Evolutionary conservation across 2,329 filamentous ascomycete species (phyloP).

Genomic region (Nothomitra cinnamomea): DNA sequence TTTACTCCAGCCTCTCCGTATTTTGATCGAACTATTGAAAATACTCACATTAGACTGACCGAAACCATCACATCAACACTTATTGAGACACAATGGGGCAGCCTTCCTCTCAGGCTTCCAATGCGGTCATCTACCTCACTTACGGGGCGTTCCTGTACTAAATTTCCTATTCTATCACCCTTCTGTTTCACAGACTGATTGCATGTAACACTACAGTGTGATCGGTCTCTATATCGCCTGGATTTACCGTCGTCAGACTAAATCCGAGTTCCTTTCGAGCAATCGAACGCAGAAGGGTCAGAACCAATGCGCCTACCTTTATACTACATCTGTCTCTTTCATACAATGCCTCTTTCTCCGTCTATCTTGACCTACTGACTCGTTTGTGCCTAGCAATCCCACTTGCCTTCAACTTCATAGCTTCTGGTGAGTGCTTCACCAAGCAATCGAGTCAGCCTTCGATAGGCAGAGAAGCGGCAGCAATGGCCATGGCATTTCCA

Average conservation of each 20-base stretch:
- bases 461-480: constrained; percentile 41
- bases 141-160: constrained; percentile 61
- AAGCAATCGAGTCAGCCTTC: not conserved
- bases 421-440: constrained; percentile 58
- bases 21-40: no score
- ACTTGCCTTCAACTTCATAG: constrained; percentile 76
- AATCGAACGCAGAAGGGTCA: constrained; percentile 76
- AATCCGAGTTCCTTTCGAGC: constrained; percentile 54
- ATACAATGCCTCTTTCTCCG: not conserved
- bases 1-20: no score
- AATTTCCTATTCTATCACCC: constrained; percentile 7
- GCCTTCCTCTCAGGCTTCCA: constrained; percentile 59
- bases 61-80: not conserved
- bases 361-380: constrained; percentile 20
- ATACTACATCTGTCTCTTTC: not conserved
- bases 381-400: constrained; percentile 43
- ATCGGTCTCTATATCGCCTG: constrained; percentile 43
- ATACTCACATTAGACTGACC: not conserved
- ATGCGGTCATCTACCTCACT: constrained; percentile 68
- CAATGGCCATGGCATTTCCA: constrained; percentile 18
- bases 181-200: not conserved
- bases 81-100: constrained; percentile 41
- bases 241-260: constrained; percentile 42
- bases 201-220: constrained; percentile 29
- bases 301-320: constrained; percentile 15